Evolutionary conservation across 2,329 filamentous ascomycete species (phyloP), one percentile per base, ranked within the genome.

Genomic region (Trichoderma sp.): DNA sequence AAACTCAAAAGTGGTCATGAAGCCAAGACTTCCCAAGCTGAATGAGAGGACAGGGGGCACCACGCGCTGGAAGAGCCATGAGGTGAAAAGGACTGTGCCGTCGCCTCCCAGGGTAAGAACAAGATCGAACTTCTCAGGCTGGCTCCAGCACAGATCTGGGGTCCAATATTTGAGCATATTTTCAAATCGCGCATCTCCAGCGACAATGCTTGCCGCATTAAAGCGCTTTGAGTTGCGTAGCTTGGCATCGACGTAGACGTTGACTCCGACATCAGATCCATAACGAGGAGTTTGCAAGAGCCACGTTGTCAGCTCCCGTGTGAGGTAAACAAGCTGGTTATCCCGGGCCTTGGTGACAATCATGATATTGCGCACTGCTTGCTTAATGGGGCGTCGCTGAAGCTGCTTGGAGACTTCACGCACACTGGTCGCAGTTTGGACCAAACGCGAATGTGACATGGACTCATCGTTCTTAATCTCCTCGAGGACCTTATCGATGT

Each of bases 191-290:
- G 89, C 84, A 74, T 98, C 89, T 75, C 92, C 88, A 55, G 88
- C 88, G 7, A 95, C 74, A 67, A 99, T 85, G 35, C 89, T 88
- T 4, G 88, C 81, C 2, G 92, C 89, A 75, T 94, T 89, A 78
- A 99, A 99, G 63, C 96, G 92, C 79, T 93, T 94, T 5, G 94
- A 97, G 75, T 89, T 89, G 75, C 90, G 90, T 71, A 99, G 85
- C 82, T 99, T 98, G 73, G 94, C 92, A 80, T 99, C 96, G n/a
- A 99, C 96, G 77, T 97, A 98, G 72, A 99, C 96, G 75, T 95
- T 97, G 66, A 99, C 92, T 16, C 96, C 96, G n/a, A 96, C 79
- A 71, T 96, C 90, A 66, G 89, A 93, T 55, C 93, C 93, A 78
- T 99, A 97, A 59, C 96, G 89, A 14, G 96, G 94, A 3, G 94